Percentiles rank a stretch among this genome's conserved stretches.
Evolutionary conservation across 768 basidiomycete species (phyloP).

Genomic region (Lenzites betulinus): DNA sequence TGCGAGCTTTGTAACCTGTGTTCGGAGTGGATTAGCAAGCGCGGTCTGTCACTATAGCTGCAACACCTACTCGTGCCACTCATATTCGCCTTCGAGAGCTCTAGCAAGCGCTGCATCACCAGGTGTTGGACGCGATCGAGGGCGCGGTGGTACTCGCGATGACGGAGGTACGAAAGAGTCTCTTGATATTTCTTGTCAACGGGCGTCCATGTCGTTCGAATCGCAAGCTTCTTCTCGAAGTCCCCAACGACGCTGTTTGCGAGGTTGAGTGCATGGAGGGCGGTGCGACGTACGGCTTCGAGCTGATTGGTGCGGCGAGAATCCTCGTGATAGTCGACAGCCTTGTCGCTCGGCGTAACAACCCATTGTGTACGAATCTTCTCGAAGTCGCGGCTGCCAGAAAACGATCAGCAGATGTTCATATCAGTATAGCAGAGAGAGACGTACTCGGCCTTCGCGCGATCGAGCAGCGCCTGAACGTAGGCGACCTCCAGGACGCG

Average conservation of each 20-base stretch:
- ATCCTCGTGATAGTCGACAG: background rate
- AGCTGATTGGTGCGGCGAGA: background rate
- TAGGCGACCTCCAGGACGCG: conserved; percentile 2
- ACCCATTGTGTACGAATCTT: background rate
- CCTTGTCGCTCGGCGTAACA: background rate
- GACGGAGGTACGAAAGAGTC: background rate
- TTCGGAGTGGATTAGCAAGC: background rate
- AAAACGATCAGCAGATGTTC: no score
- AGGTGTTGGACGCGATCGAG: background rate
- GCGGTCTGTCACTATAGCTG: no score
- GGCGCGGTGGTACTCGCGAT: background rate
- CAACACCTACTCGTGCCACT: background rate
- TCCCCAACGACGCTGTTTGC: background rate
- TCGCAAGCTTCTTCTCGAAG: background rate
- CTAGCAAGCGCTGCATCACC: background rate
- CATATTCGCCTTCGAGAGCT: conserved; percentile 9
- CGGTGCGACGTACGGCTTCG: background rate
- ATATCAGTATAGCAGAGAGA: background rate
- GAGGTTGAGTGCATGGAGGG: background rate
- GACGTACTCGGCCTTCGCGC: conserved; percentile 1
- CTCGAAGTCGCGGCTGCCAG: background rate
- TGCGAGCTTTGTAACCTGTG: conserved; percentile 9
- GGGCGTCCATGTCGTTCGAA: background rate
- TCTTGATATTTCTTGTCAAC: background rate
- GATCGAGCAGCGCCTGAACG: conserved; percentile 1